Base-by-base conservation (phyloP, 2,329 filamentous ascomycete genomes). In the Falciphora oryzae region DNA sequence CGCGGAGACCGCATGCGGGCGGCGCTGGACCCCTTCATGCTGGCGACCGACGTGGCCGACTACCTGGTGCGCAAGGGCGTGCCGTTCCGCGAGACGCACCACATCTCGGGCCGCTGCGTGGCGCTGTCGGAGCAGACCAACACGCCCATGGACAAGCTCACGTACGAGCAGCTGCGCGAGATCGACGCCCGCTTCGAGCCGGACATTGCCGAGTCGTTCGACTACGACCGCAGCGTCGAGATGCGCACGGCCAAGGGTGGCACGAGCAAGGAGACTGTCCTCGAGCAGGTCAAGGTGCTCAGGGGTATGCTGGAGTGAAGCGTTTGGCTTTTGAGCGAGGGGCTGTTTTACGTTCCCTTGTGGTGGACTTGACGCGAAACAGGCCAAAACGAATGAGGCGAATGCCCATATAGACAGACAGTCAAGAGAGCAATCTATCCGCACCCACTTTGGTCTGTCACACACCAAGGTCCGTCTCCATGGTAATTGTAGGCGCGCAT, bases 151-250 rank as follows among this genome's bases (percentile, higher is more conserved):
- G 86, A 92, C 73, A 80, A 89, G 72, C 80, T 94, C 38, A 83
- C 82, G 0, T 78, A 88, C 62, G 83, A 86, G 73, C 85, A 92
- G 71, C 79, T 93, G 64, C 83, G 89, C 75, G 79, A 75, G 58
- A 84, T 96, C 3, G 90, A 94, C 68, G 71, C 76, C 1, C 82
- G 90, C 62, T 91, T 96, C 68, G 87, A 85, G 35, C 82, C 87
- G 65, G 91, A 95, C 73, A 85, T 96, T 57, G 76, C 84, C 60
- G 79, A 85, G 61, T 85, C 85, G 31, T 90, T 97, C 73, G 85
- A 96, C 77, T 96, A 95, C 72, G 89, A 96, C 77, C 85, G 85
- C 68, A 91, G 89, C 66, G 91, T 96, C 8, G 92, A 97, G 82
- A 83, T 89, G 80, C 86, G 89, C 72, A 84, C 86, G 57, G 88